Evolutionary conservation across 1,139 yeast species (phyloP).

Genomic region (Pichia sp.): DNA sequence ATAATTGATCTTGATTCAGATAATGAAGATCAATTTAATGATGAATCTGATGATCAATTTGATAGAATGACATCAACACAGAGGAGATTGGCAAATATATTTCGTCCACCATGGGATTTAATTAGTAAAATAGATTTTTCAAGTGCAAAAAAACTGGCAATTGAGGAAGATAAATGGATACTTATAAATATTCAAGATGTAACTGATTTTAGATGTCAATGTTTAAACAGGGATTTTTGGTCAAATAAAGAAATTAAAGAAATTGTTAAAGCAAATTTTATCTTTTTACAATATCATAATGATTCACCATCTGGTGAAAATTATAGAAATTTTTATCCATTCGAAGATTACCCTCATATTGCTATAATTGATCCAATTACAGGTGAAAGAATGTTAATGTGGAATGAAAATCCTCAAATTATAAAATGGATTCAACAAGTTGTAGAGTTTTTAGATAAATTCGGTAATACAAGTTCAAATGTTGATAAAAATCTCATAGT

Average conservation of each 20-base stretch:
- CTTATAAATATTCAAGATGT: slow-evolving; percentile 81
- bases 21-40: slow-evolving; percentile 23
- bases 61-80: slow-evolving; percentile 47
- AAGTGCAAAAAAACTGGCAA: slow-evolving; percentile 62
- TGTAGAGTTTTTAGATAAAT: slow-evolving; percentile 50
- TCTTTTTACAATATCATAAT: slow-evolving; percentile 73
- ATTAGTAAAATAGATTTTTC: slow-evolving; percentile 63
- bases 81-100: slow-evolving; percentile 66
- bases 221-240: slow-evolving; percentile 91
- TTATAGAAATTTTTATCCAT: slow-evolving; percentile 66
- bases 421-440: slow-evolving; percentile 55
- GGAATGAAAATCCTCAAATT: slow-evolving; percentile 61
- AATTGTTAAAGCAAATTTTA: slow-evolving; percentile 56
- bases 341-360: slow-evolving; percentile 67
- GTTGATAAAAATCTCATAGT: slow-evolving; percentile 1
- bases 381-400: slow-evolving; percentile 74
- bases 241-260: slow-evolving; percentile 60
- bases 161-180: slow-evolving; percentile 66
- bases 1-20: slow-evolving; percentile 20
- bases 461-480: slow-evolving; percentile 42
- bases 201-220: slow-evolving; percentile 81
- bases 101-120: slow-evolving; percentile 90
- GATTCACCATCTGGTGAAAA: slow-evolving; percentile 69
- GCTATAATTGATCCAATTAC: slow-evolving; percentile 93
- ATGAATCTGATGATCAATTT: slow-evolving; percentile 2